These are phyloP conservation scores for Gynostemma pentaphyllum DNA, from an alignment of 306 rosid species.

Conservation along the genomic window DNA sequence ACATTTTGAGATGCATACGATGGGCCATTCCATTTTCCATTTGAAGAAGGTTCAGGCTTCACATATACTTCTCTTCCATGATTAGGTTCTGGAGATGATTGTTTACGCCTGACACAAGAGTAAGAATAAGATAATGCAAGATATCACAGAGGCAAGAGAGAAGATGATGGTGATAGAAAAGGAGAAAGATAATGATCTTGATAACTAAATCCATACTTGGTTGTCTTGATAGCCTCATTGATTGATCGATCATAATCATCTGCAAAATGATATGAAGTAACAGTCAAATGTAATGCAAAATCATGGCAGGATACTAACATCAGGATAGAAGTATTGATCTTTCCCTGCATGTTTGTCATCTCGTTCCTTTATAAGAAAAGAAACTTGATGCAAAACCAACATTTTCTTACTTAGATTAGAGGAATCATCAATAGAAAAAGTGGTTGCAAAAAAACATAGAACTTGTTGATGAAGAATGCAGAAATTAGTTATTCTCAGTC, in stretches of 20 bases:
- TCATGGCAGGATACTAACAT: not conserved
- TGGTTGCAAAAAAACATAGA: not conserved
- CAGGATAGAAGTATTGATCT: not conserved
- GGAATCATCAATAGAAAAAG: not conserved
- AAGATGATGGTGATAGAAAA: not conserved
- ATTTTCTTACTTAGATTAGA: too few species aligned
- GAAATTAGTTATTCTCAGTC: too few species aligned
- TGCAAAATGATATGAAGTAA: conserved; percentile 34
- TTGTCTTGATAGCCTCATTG: conserved; percentile 94
- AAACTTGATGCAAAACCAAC: too few species aligned
- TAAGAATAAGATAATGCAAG: conserved; percentile 1
- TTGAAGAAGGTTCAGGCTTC: conserved; percentile 53
- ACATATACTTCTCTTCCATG: conserved; percentile 44
- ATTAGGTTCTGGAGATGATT: conserved; percentile 65
- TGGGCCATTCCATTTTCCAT: conserved; percentile 69
- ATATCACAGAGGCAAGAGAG: not conserved
- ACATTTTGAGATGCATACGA: conserved; percentile 36
- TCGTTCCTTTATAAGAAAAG: too few species aligned
- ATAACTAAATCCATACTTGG: conserved; percentile 51
- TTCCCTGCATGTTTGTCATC: not conserved
- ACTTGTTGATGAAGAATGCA: too few species aligned
- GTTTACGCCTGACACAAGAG: conserved; percentile 43
- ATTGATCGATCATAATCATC: conserved; percentile 94
- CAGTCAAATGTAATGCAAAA: conserved; percentile 11
- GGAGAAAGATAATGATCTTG: not conserved